Percentiles rank a stretch among this genome's conserved stretches.
These are phyloP conservation scores for Hyphopichia fennica DNA, from an alignment of 1,139 yeast genomes.

Conservation along the genomic window DNA sequence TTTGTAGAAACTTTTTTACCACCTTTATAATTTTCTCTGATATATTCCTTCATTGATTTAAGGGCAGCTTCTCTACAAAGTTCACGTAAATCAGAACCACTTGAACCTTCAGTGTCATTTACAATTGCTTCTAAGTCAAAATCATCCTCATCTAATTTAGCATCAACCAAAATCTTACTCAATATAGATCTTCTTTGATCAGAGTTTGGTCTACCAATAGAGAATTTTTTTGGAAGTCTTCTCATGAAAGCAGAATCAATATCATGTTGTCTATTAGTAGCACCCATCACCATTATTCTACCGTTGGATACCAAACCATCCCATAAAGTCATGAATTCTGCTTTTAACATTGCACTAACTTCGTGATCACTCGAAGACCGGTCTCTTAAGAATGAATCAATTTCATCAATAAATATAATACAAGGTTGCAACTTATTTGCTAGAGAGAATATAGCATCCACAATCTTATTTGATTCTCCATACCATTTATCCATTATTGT, in stretches of 20 bases:
- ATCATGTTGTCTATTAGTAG: slow-evolving; percentile 89
- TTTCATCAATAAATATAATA: slow-evolving; percentile 93
- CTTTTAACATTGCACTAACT: slow-evolving; percentile 91
- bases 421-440: slow-evolving; percentile 93
- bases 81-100: slow-evolving; percentile 92
- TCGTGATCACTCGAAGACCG: slow-evolving; percentile 87
- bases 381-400: slow-evolving; percentile 90
- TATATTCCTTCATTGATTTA: slow-evolving; percentile 83
- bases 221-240: slow-evolving; percentile 89
- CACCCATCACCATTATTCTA: slow-evolving; percentile 85
- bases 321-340: slow-evolving; percentile 98
- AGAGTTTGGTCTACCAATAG: slow-evolving; percentile 70
- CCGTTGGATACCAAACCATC: slow-evolving; percentile 85
- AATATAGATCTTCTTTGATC: slow-evolving; percentile 73
- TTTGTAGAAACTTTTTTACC: slow-evolving; percentile 36
- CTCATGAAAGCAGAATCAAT: slow-evolving; percentile 91
- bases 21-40: slow-evolving; percentile 47
- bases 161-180: slow-evolving; percentile 61
- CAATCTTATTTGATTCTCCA: slow-evolving; percentile 93
- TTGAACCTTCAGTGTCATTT: slow-evolving; percentile 65
- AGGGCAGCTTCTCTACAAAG: slow-evolving; percentile 92
- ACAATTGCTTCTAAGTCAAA: slow-evolving; percentile 69
- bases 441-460: slow-evolving; percentile 87
- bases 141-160: slow-evolving; percentile 52
- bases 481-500: slow-evolving; percentile 98